Conservation (phyloP, 2,329 filamentous ascomycete species). For the Acephala macrosclerotiorum region DNA sequence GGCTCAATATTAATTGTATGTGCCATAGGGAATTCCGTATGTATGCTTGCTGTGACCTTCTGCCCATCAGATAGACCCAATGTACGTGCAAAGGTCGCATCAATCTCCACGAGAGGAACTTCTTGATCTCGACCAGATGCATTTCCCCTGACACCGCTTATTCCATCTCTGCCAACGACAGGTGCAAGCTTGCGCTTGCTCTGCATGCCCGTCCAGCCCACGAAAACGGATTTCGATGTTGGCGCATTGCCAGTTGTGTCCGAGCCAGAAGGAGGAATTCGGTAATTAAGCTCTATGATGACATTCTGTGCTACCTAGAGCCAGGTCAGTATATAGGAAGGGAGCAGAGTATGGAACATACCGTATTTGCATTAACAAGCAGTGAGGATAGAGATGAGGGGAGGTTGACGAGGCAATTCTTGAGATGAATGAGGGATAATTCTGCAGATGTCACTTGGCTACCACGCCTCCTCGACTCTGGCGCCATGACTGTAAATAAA, state of each 20-base stretch:
- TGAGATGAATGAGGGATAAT: constrained; percentile 84
- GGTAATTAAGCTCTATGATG: constrained; percentile 87
- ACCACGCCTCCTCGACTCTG: constrained; percentile 48
- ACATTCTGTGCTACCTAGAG: constrained; percentile 90
- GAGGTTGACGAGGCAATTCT: constrained; percentile 95
- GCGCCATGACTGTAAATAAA: constrained; percentile 29
- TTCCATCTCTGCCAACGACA: constrained; percentile 76
- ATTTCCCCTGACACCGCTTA: constrained; percentile 65
- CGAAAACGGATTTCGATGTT: constrained; percentile 75
- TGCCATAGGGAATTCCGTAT: constrained; percentile 88
- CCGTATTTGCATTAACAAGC: constrained; percentile 88
- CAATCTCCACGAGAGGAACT: constrained; percentile 80
- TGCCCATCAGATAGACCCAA: constrained; percentile 83
- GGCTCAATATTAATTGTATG: constrained; percentile 98
- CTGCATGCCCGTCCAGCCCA: constrained; percentile 98
- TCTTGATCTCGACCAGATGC: constrained; percentile 75
- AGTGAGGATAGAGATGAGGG: constrained; percentile 84
- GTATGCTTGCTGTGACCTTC: constrained; percentile 75
- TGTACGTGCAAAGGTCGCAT: constrained; percentile 81
- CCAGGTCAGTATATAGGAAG: constrained; percentile 19
- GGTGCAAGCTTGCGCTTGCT: constrained; percentile 84
- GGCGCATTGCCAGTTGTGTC: constrained; percentile 54
- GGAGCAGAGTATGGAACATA: constrained; percentile 54
- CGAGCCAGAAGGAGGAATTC: constrained; percentile 59
- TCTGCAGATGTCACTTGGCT: constrained; percentile 76